A percentile compares a stretch with the other conserved stretches of the same genome.
phyloP scores from a whole-genome alignment of 75 land plant genomes.

The Sequoiadendron giganteum region DNA sequence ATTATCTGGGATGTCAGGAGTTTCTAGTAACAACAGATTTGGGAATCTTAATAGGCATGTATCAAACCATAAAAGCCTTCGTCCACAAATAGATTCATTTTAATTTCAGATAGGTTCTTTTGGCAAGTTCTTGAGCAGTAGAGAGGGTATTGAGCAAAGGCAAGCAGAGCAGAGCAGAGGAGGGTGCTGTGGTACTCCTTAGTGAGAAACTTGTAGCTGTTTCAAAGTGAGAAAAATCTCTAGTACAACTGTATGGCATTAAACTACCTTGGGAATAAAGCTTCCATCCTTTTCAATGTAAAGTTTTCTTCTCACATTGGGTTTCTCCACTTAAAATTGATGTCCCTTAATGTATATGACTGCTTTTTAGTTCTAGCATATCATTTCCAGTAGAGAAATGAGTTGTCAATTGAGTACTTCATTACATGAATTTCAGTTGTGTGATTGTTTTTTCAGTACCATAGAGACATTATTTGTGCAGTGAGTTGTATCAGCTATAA shows the following conservation, averaged over 20 bases:
- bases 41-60: not conserved
- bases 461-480: not conserved
- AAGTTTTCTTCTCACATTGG: not conserved
- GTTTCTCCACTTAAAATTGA: not conserved
- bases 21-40: not conserved
- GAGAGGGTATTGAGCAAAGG: not conserved
- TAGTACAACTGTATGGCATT: not conserved
- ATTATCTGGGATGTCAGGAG: not conserved
- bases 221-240: not conserved
- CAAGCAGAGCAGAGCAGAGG: not conserved
- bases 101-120: no score
- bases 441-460: not conserved
- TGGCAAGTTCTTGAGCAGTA: not conserved
- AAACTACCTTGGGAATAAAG: not conserved
- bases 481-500: not conserved
- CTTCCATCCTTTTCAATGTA: not conserved
- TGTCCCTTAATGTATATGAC: not conserved
- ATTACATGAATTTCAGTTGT: not conserved
- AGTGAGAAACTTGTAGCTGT: not conserved
- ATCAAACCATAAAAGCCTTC: not conserved
- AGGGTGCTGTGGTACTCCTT: not conserved
- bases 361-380: not conserved
- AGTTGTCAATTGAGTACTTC: not conserved
- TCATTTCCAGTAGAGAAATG: not conserved
- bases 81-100: not conserved